A percentile compares a stretch with the other conserved stretches of the same genome.
phyloP scores from a whole-genome alignment of 2,329 filamentous ascomycete species.

The Neofusicoccum parvum region DNA sequence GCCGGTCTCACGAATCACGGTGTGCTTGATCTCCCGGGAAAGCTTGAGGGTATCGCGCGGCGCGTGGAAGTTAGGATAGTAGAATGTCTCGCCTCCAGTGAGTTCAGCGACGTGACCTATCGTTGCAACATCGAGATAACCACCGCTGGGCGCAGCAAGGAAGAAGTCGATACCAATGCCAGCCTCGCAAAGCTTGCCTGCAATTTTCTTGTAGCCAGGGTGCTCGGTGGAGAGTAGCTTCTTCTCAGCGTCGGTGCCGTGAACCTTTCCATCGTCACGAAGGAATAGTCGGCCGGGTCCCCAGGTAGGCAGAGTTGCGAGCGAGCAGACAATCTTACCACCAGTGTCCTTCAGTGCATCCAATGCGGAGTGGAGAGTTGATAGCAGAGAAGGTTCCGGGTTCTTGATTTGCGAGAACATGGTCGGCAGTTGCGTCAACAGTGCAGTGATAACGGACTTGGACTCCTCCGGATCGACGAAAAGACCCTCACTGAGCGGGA shows the following conservation, averaged over 20 bases:
- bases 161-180: constrained; percentile 95
- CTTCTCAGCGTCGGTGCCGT: constrained; percentile 86
- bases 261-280: constrained; percentile 84
- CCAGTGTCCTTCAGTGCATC: constrained; percentile 84
- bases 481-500: constrained; percentile 85
- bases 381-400: constrained; percentile 84
- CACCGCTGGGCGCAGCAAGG: constrained; percentile 84
- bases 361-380: constrained; percentile 79
- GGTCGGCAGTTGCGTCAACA: constrained; percentile 79
- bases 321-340: constrained; percentile 86
- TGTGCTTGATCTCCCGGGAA: constrained; percentile 81
- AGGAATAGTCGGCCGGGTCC: constrained; percentile 84
- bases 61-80: constrained; percentile 93
- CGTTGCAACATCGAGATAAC: constrained; percentile 90
- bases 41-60: constrained; percentile 84
- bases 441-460: constrained; percentile 80
- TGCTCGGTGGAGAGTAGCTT: constrained; percentile 91
- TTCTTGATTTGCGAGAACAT: constrained; percentile 89
- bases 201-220: constrained; percentile 80
- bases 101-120: constrained; percentile 84
- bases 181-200: constrained; percentile 82
- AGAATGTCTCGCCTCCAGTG: constrained; percentile 94
- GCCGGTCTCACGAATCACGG: constrained; percentile 85
- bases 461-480: constrained; percentile 95
- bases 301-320: constrained; percentile 87